phyloP scores from a whole-genome alignment of 106 monocot genomes.

The Phalaenopsis equestris region DNA sequence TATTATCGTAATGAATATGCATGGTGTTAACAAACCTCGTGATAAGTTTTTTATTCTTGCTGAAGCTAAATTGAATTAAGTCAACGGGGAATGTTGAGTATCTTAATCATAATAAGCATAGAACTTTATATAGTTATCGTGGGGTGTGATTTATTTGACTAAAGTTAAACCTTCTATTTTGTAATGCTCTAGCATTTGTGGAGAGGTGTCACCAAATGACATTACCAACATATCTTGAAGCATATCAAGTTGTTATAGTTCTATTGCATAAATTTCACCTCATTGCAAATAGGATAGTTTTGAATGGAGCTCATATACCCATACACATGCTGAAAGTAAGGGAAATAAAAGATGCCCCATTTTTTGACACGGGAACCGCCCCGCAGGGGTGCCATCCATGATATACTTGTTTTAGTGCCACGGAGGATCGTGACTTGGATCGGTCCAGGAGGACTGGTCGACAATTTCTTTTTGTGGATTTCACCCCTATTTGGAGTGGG shows the following conservation, averaged over 20 bases:
- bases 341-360: too few species aligned
- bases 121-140: neutral
- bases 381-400: too few species aligned
- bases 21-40: neutral
- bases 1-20: neutral
- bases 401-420: too few species aligned
- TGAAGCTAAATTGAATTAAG: neutral
- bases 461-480: too few species aligned
- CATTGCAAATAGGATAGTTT: too few species aligned
- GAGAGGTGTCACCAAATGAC: neutral
- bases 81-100: neutral
- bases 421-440: too few species aligned
- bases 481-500: too few species aligned
- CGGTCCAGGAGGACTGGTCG: too few species aligned
- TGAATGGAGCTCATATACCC: too few species aligned
- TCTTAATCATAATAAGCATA: neutral
- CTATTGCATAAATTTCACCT: too few species aligned
- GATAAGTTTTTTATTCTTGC: neutral
- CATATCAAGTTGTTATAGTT: neutral
- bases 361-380: too few species aligned
- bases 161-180: neutral
- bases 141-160: neutral
- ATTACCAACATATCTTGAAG: neutral
- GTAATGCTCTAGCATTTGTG: neutral
- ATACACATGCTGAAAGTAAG: too few species aligned